Base-by-base conservation (phyloP, 164 flowering plant genomes). In the Vitis rotundifolia region DNA sequence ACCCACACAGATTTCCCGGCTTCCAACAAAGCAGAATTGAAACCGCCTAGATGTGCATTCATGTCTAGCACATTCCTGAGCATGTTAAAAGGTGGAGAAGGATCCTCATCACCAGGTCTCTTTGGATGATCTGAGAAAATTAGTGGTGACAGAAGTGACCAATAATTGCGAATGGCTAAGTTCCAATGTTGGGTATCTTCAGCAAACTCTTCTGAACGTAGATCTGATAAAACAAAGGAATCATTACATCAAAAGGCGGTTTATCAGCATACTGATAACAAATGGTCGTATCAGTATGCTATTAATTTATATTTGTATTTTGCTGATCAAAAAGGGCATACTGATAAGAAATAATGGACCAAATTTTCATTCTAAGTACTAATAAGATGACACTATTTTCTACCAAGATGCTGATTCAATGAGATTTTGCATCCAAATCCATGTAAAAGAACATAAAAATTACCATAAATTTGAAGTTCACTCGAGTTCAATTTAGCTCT, bases 41-140 rank as follows among this genome's bases (percentile, higher is more conserved):
- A 83, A 15, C 99, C 97, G 55, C 99, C 99, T 78, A 83, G 89
- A 52, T 69, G 94, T 64, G 97, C 91, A 87, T 93, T 96, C 99
- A 93, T 96, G 82, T 96, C 99, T 47, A 96, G 71, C 72, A 96
- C 97, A 86, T 93, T 96, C 69, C 99, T 79, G 49, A 93, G 79
- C 99, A 96, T 96, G 85, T 96, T 93, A 75, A 73, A 91, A 59
- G 99, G 99, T 19, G 99, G 97, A 54, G 91, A 85, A 63, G 99
- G 98, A 85, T 93, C 99, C 80, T 96, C 99, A 76, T 89, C 98
- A 6, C 99, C 98, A 44, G 98, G 99, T 75, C 99, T 85, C 80
- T 96, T 96, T 9, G 99, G 99, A 79, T 93, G 99, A 81, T 96
- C 99, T 1, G 98, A 96, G 85, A 96, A 96, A 69, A 96, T 87